These are phyloP conservation scores for Crithidia fasciculata DNA, from an alignment of 208 protist species.

Conservation along the genomic window DNA sequence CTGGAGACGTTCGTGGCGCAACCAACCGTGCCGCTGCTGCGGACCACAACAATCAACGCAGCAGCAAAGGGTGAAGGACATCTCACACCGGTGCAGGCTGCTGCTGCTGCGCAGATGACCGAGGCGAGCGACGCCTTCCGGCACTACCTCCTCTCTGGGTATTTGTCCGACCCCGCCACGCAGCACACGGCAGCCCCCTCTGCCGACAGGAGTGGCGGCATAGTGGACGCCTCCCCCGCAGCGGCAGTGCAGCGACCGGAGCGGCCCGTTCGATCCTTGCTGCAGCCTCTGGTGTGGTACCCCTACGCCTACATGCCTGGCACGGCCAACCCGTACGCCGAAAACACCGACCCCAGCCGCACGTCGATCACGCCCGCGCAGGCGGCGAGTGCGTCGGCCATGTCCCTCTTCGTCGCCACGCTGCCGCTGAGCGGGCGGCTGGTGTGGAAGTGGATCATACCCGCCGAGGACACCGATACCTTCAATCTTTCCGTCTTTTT, in stretches of 20 bases:
- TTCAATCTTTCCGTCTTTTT: constrained; percentile 84
- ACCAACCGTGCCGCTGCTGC: constrained; percentile 22
- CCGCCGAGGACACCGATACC: constrained; percentile 63
- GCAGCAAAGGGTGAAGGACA: background rate
- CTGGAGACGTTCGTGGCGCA: constrained; percentile 42
- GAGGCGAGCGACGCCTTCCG: constrained; percentile 30
- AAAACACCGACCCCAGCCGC: constrained; percentile 14
- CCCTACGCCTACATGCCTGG: constrained; percentile 47
- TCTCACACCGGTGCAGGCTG: constrained; percentile 20
- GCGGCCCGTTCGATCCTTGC: background rate
- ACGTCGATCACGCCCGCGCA: constrained; percentile 17
- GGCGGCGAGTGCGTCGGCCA: constrained; percentile 30
- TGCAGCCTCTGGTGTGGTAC: constrained; percentile 42
- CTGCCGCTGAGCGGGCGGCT: constrained; percentile 54
- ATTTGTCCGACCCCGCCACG: constrained; percentile 2
- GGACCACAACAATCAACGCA: background rate
- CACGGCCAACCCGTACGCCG: constrained; percentile 39
- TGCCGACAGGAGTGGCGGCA: background rate
- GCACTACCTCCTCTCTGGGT: constrained; percentile 14
- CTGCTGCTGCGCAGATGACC: constrained; percentile 22
- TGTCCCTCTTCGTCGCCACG: constrained; percentile 42
- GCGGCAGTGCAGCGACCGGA: too few relatives aligned
- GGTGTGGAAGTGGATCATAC: constrained; percentile 65
- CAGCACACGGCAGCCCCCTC: background rate
- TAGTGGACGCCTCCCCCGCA: background rate